A percentile compares a stretch with the other conserved stretches of the same genome.
Conservation (phyloP, 306 rosid genomes). For the Cucurbita ficifolia region DNA sequence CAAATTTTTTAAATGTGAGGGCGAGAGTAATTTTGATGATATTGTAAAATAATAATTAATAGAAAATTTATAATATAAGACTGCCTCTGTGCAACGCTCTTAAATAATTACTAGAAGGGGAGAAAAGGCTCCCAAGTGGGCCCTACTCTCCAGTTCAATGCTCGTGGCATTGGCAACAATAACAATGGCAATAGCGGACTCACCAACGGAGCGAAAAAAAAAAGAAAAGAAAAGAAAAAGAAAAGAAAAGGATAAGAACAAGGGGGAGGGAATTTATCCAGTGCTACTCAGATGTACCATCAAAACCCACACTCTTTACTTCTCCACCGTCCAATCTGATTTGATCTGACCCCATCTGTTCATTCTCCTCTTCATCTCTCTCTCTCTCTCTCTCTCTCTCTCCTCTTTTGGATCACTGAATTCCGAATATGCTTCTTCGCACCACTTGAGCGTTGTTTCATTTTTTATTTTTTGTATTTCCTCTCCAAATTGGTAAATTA, state of each 20-base stretch:
- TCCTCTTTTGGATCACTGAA: neutral
- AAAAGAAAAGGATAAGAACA: slow-evolving; percentile 26
- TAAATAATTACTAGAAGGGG: neutral
- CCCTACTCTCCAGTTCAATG: slow-evolving; percentile 20
- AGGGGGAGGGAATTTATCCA: neutral
- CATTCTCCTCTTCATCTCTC: neutral
- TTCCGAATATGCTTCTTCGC: neutral
- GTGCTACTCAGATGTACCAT: neutral
- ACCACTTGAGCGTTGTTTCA: neutral
- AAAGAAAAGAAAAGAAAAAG: neutral
- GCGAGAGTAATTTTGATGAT: too few species aligned
- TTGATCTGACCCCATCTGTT: neutral
- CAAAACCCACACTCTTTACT: neutral
- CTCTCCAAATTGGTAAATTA: neutral
- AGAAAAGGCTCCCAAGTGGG: slow-evolving; percentile 19
- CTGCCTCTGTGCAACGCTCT: too few species aligned
- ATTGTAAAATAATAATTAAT: too few species aligned
- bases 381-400: neutral
- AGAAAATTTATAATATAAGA: too few species aligned
- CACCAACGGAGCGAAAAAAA: slow-evolving; percentile 20
- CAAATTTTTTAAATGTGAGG: too few species aligned
- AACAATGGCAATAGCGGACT: slow-evolving; percentile 38
- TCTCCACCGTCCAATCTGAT: neutral
- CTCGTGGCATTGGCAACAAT: slow-evolving; percentile 1
- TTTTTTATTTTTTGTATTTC: neutral